Evolutionary conservation across 2,329 filamentous ascomycete species (phyloP), one percentile per base, ranked within the genome.

Genomic region (Colletotrichum sp.): DNA sequence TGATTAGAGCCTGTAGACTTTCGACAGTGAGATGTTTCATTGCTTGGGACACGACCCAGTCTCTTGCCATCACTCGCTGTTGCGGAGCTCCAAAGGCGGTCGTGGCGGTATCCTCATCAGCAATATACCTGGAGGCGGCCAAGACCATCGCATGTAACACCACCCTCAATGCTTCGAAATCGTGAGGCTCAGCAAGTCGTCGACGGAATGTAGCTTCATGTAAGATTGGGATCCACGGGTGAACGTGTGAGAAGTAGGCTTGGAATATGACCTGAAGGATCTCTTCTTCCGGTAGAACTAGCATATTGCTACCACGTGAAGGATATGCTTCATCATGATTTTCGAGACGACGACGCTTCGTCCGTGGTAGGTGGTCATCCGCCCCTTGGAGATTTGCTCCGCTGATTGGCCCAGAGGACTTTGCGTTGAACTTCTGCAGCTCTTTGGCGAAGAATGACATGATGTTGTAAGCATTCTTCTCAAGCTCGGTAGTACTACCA

Each of bases 141-240:
- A 82, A 72, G 13, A 81, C 76, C 67, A 86, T 86, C 1, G 84
- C 80, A 70, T 85, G 82, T 9, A 86, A 72, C 4, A 87, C 77
- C 2, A 83, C 79, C 4, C 78, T 74, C 18, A 86, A 71, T 16
- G 79, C 80, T 2, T 71, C 65, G 8, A 78, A 77, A 12, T 83
- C 78, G 1, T 38, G 21, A 9, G 79, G 68, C 28, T 82, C 75
- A 7, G 67, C 21, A 4, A 84, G 66, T 3, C 81, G 79, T 15
- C 70, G 67, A 1, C 80, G 80, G 28, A 84, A 81, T 2, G 81
- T 75, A n/a, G 70, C 78, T 68, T 84, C 80, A 68, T 85, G 83
- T 8, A 85, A 68, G 57, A 85, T 83, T 0, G 83, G 84, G n/a
- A 84, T 84, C 82, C 84, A 86, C 0, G 85, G 85, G 57, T 86